phyloP scores from a whole-genome alignment of 1,139 yeast genomes.

The Starmera stellimalicola region DNA sequence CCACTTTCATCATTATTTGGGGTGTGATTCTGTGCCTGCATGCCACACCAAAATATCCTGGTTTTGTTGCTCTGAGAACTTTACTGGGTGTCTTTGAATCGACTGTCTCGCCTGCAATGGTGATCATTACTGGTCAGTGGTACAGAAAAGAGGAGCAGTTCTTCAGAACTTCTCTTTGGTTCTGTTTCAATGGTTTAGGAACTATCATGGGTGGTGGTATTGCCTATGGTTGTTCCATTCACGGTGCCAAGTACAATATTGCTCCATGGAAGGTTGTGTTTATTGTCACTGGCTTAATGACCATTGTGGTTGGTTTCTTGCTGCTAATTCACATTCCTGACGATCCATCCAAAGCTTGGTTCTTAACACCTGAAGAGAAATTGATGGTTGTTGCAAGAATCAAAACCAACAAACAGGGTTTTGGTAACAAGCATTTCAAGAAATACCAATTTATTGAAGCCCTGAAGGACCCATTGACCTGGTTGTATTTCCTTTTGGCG shows the following conservation, averaged over 20 bases:
- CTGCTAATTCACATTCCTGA: constrained; percentile 40
- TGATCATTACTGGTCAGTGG: constrained; percentile 46
- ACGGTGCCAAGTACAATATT: constrained; percentile 25
- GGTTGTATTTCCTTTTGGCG: constrained; percentile 21
- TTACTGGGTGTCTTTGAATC: constrained; percentile 40
- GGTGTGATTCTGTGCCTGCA: constrained; percentile 36
- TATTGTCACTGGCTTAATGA: constrained; percentile 38
- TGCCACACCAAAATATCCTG: constrained; percentile 33
- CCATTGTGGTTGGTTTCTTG: constrained; percentile 34
- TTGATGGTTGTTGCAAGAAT: constrained; percentile 42
- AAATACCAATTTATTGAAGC: constrained; percentile 41
- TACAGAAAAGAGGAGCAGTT: constrained; percentile 45
- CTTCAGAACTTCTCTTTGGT: constrained; percentile 39
- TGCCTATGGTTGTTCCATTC: constrained; percentile 37
- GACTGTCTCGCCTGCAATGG: constrained; percentile 43
- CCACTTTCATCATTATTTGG: constrained; percentile 34
- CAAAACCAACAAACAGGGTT: constrained; percentile 40
- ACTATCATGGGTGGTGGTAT: constrained; percentile 29
- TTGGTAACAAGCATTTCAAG: constrained; percentile 47
- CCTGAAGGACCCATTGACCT: constrained; percentile 34
- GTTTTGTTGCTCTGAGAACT: constrained; percentile 33
- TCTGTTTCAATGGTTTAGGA: constrained; percentile 43
- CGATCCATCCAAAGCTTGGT: constrained; percentile 39
- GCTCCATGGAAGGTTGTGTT: constrained; percentile 41
- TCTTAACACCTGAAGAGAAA: constrained; percentile 41